A percentile compares a stretch with the other conserved stretches of the same genome.
phyloP scores from a whole-genome alignment of 2,329 filamentous ascomycete species.

The Paramyrothecium roridum region DNA sequence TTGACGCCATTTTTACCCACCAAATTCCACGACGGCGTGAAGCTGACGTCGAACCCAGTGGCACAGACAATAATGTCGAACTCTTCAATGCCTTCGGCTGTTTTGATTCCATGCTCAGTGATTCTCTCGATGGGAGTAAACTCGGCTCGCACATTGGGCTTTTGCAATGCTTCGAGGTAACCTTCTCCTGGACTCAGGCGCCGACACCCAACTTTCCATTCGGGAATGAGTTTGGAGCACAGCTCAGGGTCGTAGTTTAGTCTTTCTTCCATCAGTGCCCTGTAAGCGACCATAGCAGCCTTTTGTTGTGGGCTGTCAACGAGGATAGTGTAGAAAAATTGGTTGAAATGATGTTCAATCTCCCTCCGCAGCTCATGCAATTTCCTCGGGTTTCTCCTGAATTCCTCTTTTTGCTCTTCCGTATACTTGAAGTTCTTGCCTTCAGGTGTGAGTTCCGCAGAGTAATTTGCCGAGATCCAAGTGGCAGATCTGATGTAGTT shows the following conservation, averaged over 20 bases:
- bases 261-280: slow-evolving; percentile 3
- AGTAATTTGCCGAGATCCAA: slow-evolving; percentile 19
- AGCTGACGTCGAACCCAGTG: slow-evolving; percentile 11
- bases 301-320: background rate
- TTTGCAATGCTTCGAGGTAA: slow-evolving; percentile 19
- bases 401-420: slow-evolving; percentile 29
- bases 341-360: slow-evolving; percentile 23
- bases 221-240: slow-evolving; percentile 11
- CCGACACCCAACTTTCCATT: slow-evolving; percentile 16
- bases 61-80: slow-evolving; percentile 11
- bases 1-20: slow-evolving; percentile 1
- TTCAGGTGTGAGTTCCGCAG: slow-evolving; percentile 10
- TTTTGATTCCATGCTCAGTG: slow-evolving; percentile 4
- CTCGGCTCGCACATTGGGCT: slow-evolving; percentile 5
- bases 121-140: slow-evolving; percentile 5
- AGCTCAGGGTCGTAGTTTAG: slow-evolving; percentile 6
- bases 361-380: slow-evolving; percentile 33
- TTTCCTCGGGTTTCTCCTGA: slow-evolving; percentile 32
- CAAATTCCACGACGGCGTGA: slow-evolving; percentile 1
- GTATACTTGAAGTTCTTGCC: slow-evolving; percentile 19
- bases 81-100: background rate
- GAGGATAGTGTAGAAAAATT: slow-evolving; percentile 1
- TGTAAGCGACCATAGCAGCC: background rate
- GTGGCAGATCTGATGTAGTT: slow-evolving; percentile 20
- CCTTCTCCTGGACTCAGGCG: slow-evolving; percentile 16